Conservation (phyloP, 2,329 filamentous ascomycete genomes). For the Waltergamsia citrina region DNA sequence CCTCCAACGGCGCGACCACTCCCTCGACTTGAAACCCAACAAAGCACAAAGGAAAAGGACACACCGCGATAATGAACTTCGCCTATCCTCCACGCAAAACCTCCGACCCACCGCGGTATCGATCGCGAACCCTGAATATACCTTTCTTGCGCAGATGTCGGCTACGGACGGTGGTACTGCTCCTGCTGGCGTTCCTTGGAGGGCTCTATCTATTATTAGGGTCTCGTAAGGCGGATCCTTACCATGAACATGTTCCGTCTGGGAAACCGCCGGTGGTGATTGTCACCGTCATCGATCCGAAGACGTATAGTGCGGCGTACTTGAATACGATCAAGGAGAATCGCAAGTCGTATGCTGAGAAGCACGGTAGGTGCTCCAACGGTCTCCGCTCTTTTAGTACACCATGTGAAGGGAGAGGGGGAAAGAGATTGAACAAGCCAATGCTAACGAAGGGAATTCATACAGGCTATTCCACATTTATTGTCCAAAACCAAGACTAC, state of each 20-base stretch:
- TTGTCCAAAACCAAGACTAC: conserved; percentile 70
- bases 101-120: conserved; percentile 66
- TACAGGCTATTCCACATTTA: conserved; percentile 77
- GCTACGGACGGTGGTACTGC: conserved; percentile 46
- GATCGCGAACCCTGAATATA: conserved; percentile 45
- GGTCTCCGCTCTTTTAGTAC: neutral
- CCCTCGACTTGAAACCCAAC: too few relatives aligned
- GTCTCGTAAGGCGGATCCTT: conserved; percentile 15
- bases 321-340: conserved; percentile 71
- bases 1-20: too few relatives aligned
- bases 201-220: conserved; percentile 52
- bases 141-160: conserved; percentile 51
- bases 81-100: conserved; percentile 80
- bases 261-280: conserved; percentile 60
- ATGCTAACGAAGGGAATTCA: too few relatives aligned
- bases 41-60: neutral
- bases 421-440: too few relatives aligned
- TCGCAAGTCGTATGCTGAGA: conserved; percentile 71
- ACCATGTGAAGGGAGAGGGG: neutral
- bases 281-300: conserved; percentile 73
- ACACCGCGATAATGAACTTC: conserved; percentile 68
- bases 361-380: conserved; percentile 67
- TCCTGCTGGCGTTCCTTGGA: conserved; percentile 43
- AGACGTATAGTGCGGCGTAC: conserved; percentile 55
- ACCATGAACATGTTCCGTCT: conserved; percentile 29